Percentiles rank a stretch among this genome's conserved stretches.
Evolutionary conservation across 768 basidiomycete genomes (phyloP).

Genomic region (Tulasnella sp.): DNA sequence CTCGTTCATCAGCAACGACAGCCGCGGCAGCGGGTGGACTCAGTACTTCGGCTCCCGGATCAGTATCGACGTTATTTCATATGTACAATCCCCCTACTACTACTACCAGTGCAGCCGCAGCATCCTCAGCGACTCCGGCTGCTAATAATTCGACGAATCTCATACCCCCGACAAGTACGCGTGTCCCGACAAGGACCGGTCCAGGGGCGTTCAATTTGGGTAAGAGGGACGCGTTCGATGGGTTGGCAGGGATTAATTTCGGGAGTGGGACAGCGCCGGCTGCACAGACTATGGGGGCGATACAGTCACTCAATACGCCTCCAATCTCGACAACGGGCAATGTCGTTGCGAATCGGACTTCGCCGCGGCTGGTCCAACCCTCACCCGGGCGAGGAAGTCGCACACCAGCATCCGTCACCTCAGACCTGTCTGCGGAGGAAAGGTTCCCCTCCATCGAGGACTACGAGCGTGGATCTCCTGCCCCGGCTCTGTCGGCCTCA

Average conservation of each 20-base stretch:
- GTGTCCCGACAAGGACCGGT: conserved; percentile 19
- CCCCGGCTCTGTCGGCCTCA: neutral
- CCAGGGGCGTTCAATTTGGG: neutral
- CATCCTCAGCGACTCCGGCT: conserved; percentile 2
- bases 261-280: neutral
- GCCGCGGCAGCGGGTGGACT: neutral
- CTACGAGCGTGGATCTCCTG: conserved; percentile 46
- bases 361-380: conserved; percentile 4
- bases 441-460: conserved; percentile 88
- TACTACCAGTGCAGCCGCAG: neutral
- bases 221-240: conserved; percentile 67
- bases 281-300: neutral
- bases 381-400: conserved; percentile 34
- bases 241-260: conserved; percentile 40
- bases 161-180: conserved; percentile 6
- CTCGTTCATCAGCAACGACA: neutral
- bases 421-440: conserved; percentile 53
- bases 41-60: conserved; percentile 14
- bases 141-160: neutral
- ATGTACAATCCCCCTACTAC: conserved; percentile 13
- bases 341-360: neutral
- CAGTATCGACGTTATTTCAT: conserved; percentile 9
- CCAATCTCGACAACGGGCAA: neutral
- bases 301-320: conserved; percentile 11
- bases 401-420: neutral